phyloP scores from a whole-genome alignment of 1,284 basidiomycete genomes.

The Stygiomarasmius scandens region DNA sequence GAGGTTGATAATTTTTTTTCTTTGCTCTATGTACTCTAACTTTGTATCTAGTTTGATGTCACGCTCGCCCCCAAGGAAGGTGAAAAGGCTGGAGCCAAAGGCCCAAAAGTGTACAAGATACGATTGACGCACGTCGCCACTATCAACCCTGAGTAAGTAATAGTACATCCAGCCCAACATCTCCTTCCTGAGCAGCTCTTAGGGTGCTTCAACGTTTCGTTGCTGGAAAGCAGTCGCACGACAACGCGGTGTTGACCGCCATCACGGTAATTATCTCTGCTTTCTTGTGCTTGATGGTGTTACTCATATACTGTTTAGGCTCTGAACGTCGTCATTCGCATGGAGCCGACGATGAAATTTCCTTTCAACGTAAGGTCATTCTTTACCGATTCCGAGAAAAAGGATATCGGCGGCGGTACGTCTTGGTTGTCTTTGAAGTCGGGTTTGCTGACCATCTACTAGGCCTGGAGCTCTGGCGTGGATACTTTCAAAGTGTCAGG shows the following conservation, averaged over 20 bases:
- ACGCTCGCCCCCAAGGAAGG: constrained; percentile 38
- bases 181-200: not conserved
- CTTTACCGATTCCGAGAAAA: constrained; percentile 54
- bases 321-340: constrained; percentile 63
- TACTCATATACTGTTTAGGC: constrained; percentile 42
- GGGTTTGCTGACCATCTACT: not conserved
- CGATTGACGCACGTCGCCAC: constrained; percentile 53
- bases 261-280: constrained; percentile 48
- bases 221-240: constrained; percentile 54
- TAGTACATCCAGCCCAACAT: not conserved
- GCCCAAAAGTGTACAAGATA: constrained; percentile 54
- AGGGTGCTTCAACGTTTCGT: constrained; percentile 59
- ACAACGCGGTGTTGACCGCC: constrained; percentile 59
- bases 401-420: constrained; percentile 55
- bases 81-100: constrained; percentile 20
- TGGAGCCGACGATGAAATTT: constrained; percentile 58
- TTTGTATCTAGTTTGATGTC: constrained; percentile 54
- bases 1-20: constrained; percentile 38
- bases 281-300: constrained; percentile 33
- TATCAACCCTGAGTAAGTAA: constrained; percentile 63
- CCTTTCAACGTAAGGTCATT: constrained; percentile 66
- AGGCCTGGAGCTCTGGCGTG: constrained; percentile 45
- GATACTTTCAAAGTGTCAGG: constrained; percentile 76
- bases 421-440: constrained; percentile 22
- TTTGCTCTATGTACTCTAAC: not conserved